Evolutionary conservation across 2,329 filamentous ascomycete species (phyloP), one percentile per base, ranked within the genome.

Genomic region (Monosporascus sp.): DNA sequence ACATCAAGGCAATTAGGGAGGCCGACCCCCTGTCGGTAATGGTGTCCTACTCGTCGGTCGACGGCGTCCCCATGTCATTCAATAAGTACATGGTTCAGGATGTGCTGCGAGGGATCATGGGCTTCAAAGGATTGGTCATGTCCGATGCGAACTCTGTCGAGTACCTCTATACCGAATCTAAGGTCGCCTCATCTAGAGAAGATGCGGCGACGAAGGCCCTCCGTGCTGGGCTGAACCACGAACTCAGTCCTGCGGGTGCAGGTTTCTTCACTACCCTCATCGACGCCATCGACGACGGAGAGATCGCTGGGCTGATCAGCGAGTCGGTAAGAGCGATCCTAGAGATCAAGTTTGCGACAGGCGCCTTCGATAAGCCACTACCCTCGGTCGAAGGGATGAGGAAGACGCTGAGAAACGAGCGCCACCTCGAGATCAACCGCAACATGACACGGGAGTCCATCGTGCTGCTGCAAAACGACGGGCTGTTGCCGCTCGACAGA

Each of bases 121-220:
- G 65, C 11, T 70, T 70, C 50, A 50, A 65, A 5, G 67, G 68
- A 0, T 53, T 70, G 11, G 59, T 70, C 53, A 68, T 70, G 62
- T 69, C 65, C 3, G 67, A 69, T 49, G 65, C 68, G 2, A 59
- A 57, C 14, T 63, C 61, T 6, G 60, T 70, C 34, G 42, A 56
- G 3, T 59, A 68, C 51, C 60, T 67, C 42, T 61, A 62, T 48
- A 61, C 59, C 0, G 57, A 64, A 31, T 67, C 63, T 6, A 61
- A 59, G 31, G 62, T 65, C 5, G 65, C 66, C 6, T 61, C 53
- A 7, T 68, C 66, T 8, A 52, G 53, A 6, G 50, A 49, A 1
- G 65, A 68, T 38, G 66, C 65, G 0, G 66, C 56, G 3, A 45
- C 59, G 22, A 56, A 59, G n/a, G 64, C 65, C 2, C 51, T 69